Percentiles rank a stretch among this genome's conserved stretches.
phyloP scores from a whole-genome alignment of 2,329 filamentous ascomycete genomes.

The Grosmannia huntii region DNA sequence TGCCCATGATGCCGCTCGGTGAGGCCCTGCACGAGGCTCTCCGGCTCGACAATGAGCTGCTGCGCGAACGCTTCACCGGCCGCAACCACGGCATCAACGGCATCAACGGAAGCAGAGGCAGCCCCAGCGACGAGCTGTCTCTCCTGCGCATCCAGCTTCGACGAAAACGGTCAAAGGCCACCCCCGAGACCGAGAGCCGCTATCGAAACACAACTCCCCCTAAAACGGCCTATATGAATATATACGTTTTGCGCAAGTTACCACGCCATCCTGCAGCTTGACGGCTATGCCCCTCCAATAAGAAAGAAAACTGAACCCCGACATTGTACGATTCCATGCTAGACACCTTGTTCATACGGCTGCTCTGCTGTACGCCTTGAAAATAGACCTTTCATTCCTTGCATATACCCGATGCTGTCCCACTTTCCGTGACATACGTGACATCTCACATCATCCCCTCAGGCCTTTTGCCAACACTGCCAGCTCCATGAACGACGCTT shows the following conservation, averaged over 20 bases:
- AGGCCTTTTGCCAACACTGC: background rate
- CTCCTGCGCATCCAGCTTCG: constrained; percentile 9
- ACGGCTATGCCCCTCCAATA: background rate
- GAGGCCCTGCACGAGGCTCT: constrained; percentile 7
- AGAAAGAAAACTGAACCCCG: background rate
- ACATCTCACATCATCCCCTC: no score
- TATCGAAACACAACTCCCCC: background rate
- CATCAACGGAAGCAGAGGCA: no score
- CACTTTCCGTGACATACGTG: background rate
- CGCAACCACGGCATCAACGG: background rate
- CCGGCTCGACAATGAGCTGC: constrained; percentile 8
- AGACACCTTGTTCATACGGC: background rate
- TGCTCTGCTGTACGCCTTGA: background rate
- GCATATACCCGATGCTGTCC: background rate
- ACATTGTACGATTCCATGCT: background rate
- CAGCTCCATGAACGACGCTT: no score
- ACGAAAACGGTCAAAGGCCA: background rate
- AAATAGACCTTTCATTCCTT: background rate
- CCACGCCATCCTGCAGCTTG: background rate
- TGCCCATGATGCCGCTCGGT: constrained; percentile 8
- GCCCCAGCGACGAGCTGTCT: background rate
- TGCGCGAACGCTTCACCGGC: constrained; percentile 1
- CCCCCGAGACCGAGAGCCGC: background rate
- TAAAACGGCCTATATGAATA: background rate
- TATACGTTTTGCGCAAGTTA: background rate